Conservation (phyloP, 2,329 filamentous ascomycete genomes). For the Alternaria gansuensis region DNA sequence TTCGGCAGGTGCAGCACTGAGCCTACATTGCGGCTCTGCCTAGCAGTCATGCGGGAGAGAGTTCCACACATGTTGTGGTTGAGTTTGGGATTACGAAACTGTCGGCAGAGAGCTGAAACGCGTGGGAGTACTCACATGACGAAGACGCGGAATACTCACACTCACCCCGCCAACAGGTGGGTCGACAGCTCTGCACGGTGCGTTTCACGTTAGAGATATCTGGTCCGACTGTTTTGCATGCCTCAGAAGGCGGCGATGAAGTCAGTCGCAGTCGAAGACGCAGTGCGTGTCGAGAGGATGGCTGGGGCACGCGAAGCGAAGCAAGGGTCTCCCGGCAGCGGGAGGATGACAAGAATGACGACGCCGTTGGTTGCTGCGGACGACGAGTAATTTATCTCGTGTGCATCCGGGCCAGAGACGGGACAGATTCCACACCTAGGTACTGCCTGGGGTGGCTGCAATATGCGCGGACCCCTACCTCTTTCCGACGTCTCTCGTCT, state of each 20-base stretch:
- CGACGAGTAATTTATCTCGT: slow-evolving; percentile 12
- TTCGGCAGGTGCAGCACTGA: slow-evolving; percentile 14
- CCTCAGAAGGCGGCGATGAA: slow-evolving; percentile 18
- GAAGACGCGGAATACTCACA: slow-evolving; percentile 23
- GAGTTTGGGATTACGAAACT: slow-evolving; percentile 24
- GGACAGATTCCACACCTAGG: slow-evolving; percentile 8
- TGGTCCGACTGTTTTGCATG: slow-evolving; percentile 27
- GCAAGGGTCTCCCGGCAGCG: slow-evolving; percentile 8
- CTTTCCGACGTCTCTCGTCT: slow-evolving; percentile 26
- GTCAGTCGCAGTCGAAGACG: not conserved
- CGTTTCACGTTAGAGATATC: slow-evolving; percentile 30
- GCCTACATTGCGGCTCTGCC: slow-evolving; percentile 11
- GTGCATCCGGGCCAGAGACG: slow-evolving; percentile 12
- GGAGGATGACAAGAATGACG: slow-evolving; percentile 2
- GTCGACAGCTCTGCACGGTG: slow-evolving; percentile 23
- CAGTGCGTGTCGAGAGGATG: slow-evolving; percentile 13
- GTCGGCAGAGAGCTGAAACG: slow-evolving; percentile 28
- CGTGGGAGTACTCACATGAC: slow-evolving; percentile 25
- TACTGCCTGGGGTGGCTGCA: slow-evolving; percentile 16
- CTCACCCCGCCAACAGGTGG: slow-evolving; percentile 34
- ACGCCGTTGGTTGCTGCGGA: not conserved
- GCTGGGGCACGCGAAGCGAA: slow-evolving; percentile 13
- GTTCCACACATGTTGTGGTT: slow-evolving; percentile 16
- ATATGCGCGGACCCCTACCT: slow-evolving; percentile 17
- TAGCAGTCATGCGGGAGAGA: slow-evolving; percentile 15